These are phyloP conservation scores for Umbelopsis sp. DNA, from an alignment of 192 early-diverging fungal species.

Conservation along the genomic window DNA sequence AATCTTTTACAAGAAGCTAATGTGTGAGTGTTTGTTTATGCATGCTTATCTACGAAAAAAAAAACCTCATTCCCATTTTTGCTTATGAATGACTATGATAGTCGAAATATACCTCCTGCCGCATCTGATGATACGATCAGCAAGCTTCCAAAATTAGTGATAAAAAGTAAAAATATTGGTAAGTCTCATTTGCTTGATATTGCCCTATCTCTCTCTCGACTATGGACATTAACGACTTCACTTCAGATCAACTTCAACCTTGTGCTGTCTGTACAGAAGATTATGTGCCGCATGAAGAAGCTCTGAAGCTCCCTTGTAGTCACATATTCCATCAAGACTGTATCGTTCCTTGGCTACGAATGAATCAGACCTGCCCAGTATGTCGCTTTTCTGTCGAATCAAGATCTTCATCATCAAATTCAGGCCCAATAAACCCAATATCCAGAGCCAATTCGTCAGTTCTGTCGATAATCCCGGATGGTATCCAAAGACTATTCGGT, in stretches of 20 bases:
- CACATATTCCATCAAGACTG: constrained; percentile 5
- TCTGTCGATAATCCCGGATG: neutral
- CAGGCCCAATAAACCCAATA: neutral
- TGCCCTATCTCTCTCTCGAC: neutral
- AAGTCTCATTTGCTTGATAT: neutral
- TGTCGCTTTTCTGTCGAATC: neutral
- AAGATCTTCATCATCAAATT: neutral
- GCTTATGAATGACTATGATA: neutral
- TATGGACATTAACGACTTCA: neutral
- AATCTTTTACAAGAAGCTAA: neutral
- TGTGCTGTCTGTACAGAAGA: constrained; percentile 8
- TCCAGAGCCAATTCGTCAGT: neutral
- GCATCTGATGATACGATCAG: neutral
- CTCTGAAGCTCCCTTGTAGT: neutral
- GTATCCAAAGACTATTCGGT: neutral
- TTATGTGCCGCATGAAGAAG: neutral
- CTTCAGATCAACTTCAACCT: neutral
- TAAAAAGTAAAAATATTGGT: constrained; percentile 4
- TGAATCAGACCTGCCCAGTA: neutral
- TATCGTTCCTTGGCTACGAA: neutral
- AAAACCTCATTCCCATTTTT: neutral
- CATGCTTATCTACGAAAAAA: neutral
- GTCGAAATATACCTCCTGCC: neutral
- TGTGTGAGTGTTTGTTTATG: neutral
- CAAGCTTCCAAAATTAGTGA: neutral